Conservation (phyloP, 768 basidiomycete genomes). For the Russula ochroleuca region DNA sequence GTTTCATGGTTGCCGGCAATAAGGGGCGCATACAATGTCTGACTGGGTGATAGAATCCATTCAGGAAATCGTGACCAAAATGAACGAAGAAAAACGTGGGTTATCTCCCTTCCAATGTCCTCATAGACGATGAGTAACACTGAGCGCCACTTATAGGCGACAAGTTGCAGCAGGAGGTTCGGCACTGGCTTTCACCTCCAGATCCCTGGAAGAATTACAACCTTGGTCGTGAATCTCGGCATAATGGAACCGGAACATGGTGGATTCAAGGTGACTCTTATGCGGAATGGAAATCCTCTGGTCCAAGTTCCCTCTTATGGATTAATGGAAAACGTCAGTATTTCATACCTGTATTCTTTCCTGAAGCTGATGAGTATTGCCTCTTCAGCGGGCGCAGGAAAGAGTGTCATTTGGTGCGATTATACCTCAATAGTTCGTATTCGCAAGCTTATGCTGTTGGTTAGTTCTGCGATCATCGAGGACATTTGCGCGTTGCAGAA, state of each 20-base stretch:
- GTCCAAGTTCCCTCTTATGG: neutral
- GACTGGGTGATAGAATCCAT: neutral
- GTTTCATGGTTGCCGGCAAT: neutral
- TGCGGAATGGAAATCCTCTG: neutral
- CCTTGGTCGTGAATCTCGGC: neutral
- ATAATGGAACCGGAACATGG: neutral
- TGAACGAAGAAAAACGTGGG: neutral
- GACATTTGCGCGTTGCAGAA: neutral
- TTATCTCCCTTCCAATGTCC: neutral
- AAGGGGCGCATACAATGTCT: neutral
- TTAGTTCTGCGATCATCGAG: neutral
- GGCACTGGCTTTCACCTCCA: slow-evolving; percentile 8
- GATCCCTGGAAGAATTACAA: slow-evolving; percentile 8
- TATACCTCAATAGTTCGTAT: neutral
- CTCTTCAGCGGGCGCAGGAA: slow-evolving; percentile 6
- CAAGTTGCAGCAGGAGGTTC: neutral
- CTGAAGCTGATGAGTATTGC: neutral
- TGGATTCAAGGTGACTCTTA: neutral
- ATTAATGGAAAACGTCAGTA: slow-evolving; percentile 10
- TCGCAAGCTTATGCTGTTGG: too few relatives aligned
- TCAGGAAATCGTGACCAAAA: neutral
- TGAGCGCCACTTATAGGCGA: neutral
- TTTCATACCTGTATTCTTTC: neutral
- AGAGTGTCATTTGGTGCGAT: slow-evolving; percentile 5
- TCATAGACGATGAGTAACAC: neutral